Base-by-base conservation (phyloP, 1,139 yeast species). In the Kluyveromyces marxianus region DNA sequence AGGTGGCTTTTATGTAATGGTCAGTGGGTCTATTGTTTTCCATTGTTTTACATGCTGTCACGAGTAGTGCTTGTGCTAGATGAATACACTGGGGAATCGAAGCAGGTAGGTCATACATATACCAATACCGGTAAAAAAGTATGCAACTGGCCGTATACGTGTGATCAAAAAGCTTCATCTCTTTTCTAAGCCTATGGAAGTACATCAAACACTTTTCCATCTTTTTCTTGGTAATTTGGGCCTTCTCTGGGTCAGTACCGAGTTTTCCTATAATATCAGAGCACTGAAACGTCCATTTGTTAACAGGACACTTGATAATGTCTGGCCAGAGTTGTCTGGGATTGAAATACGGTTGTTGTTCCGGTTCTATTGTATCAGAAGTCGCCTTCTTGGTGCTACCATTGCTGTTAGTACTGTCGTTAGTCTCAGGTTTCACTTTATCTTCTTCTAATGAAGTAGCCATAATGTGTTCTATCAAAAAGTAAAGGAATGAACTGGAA, bases 241-340 rank as follows among this genome's bases (percentile, higher is more conserved):
- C 49, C 4, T 44, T 47, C 26, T 53, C 54, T 3, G 55, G 53
- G 39, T 53, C 54, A 1, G 54, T 47, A 7, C 60, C 61, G 25
- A 64, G 44, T 44, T 54, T 59, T 10, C 58, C 60, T 21, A 64
- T 54, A 7, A 63, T 55, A 30, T 63, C 62, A 28, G 55, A 51
- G 37, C 62, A 54, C 4, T 55, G 50, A 42, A 54, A 64, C 4
- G 53, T 48, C 68, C 68, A 64, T 35, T 50, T 48, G 35, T 63
- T 64, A 21, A 43, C 46, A 14, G 67, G 67, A 24, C 56, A 50
- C 35, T 50, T 55, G 10, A 64, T 59, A 37, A 61, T 54, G 48
- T 63, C 66, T 3, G 68, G 68, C 68, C 95, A 64, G 30, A 62
- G 50, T 4, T 56, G 41, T 42, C 66, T 51, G 10, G 62, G 35